Base-by-base conservation (phyloP, 495 filamentous ascomycete genomes). In the Aspergillus wentii region DNA sequence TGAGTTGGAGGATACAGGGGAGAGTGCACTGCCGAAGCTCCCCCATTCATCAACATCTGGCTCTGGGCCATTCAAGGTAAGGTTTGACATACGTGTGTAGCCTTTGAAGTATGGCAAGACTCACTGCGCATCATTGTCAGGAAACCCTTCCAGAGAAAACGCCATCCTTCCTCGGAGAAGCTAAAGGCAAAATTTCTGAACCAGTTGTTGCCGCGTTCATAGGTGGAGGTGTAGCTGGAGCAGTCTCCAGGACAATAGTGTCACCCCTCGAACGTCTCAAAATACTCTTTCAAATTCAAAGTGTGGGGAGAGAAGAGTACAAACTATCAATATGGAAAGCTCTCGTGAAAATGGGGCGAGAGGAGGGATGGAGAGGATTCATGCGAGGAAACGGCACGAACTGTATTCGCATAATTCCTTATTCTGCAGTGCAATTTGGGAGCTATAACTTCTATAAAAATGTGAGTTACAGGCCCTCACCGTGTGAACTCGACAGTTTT, bases 301-400 rank as follows among this genome's bases (percentile, higher is more conserved):
- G 84, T 48, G 83, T 75, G 32, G 90, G 88, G n/a, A 78, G 86
- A 48, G 80, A 83, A 38, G 91, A 94, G 52, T 98, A 98, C 63
- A 89, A 88, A 56, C 62, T 94, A 47, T 89, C 88, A 17, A 86
- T 96, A 35, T 82, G 81, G 52, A 84, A 94, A 59, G 94, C 86
- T 13, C 73, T 98, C 38, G 72, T 59, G 36, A 97, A 97, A 66
- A 98, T 98, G 82, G 92, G 89, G 75, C 81, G 71, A 49, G 92
- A 98, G 56, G 92, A 98, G 66, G 92, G 92, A 15, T 95, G 87
- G 86, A 79, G 78, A 57, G 92, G 92, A 3, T 91, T 95, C 50
- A 89, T 98, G 89, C 77, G 88, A 45, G 92, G 92, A 19, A 98
- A 98, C 57, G 92, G 92, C 37, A 94, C 89, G 30, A 98, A 98